Base-by-base conservation (phyloP, 495 filamentous ascomycete genomes). In the Amphirosellinia nigrospora region DNA sequence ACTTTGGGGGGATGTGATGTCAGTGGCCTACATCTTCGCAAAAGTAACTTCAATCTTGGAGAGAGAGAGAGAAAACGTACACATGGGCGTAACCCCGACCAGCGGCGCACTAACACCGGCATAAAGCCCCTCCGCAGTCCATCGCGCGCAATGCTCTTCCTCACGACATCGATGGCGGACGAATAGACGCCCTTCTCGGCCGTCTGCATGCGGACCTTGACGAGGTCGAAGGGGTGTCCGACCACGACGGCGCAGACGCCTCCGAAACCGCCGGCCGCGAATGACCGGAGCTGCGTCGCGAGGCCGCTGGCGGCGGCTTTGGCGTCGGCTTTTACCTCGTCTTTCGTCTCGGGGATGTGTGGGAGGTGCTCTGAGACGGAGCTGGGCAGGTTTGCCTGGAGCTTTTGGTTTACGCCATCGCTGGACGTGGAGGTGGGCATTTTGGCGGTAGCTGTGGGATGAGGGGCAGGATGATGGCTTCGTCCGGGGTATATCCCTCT, bases 21-120 rank as follows among this genome's bases (percentile, higher is more conserved):
- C 16, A 39, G 56, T 11, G 16, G n/a, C n/a, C n/a, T n/a, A n/a
- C n/a, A n/a, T n/a, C n/a, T n/a, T n/a, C n/a, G n/a, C n/a, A n/a
- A n/a, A n/a, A n/a, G n/a, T n/a, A n/a, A n/a, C n/a, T n/a, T n/a
- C n/a, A n/a, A n/a, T n/a, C 34, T 36, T 36, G 34, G 34, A 36
- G 34, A 36, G n/a, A 36, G 34, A 36, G 7, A 39, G 36, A 45
- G 21, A 41, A 26, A 70, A 87, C 93, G 84, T 89, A 97, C 95
- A 99, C 96, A 98, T 98, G 38, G 96, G 96, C 70, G 96, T 98
- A 23, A 99, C 96, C 48, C 96, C 96, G 13, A 97, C 90, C 71
- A 99, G 83, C 48, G 96, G 96, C 74, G 96, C 96, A 66, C 90
- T 93, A 38, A 99, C 96, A 82, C 96, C 96, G n/a, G 96, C 96